Evolutionary conservation across 1,284 basidiomycete species (phyloP), one percentile per base, ranked within the genome.

Genomic region (Rhodotorula sp.): DNA sequence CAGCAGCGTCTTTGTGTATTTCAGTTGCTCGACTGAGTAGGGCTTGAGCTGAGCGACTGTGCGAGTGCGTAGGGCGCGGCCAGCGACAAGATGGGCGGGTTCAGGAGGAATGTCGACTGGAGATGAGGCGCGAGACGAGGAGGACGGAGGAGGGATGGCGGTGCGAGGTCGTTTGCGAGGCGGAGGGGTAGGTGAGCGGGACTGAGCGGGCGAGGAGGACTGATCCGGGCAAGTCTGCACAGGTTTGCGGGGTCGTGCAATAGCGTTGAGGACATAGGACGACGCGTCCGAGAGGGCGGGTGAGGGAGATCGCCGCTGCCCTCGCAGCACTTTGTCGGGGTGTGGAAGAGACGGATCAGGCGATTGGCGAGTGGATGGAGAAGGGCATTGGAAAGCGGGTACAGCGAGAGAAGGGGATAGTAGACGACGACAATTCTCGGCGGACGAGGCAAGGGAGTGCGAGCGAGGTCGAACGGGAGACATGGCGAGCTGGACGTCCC

Each of bases 21-120:
- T 69, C 20, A 76, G 66, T 27, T 78, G 78, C 64, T 82, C 81
- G 59, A 77, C 68, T 4, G 80, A 79, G 63, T 80, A 82, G 0
- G 81, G 81, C 24, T 79, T 78, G 52, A 82, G 77, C 66, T 82
- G 81, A 8, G 76, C 75, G 1, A 77, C 73, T 1, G 80, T 81
- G 4, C 81, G 77, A 5, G 70, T 66, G 20, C 81, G 79, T 36
- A 82, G 34, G n/a, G 71, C 48, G 34, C 68, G 74, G 6, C 65
- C 65, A 20, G 39, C 48, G 13, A 56, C 51, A 10, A 29, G 57
- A 24, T 36, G 57, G 4, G 67, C 59, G 9, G 64, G 60, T 3
- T 62, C 53, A 4, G 64, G 66, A n/a, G 61, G 63, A 0, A 59
- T 51, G 22, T n/a, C 27, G 48, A 52, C 52, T 13, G 47, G 34